Percentiles rank a stretch among this genome's conserved stretches.
Evolutionary conservation across 768 basidiomycete species (phyloP).

Genomic region (Mycena latifolia): DNA sequence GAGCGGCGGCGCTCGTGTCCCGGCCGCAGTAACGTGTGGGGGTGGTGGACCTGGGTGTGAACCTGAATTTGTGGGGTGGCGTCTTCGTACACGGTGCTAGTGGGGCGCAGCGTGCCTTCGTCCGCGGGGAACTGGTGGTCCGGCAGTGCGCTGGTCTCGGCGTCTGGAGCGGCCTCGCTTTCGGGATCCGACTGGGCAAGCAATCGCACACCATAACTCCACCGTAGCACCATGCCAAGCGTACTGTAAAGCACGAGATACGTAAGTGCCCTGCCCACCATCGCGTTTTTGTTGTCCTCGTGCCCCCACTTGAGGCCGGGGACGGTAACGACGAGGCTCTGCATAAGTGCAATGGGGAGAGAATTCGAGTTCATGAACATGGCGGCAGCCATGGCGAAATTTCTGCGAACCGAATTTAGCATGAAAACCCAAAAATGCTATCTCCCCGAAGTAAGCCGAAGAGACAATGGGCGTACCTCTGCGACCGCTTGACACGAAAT

Average conservation of each 20-base stretch:
- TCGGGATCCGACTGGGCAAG: slow-evolving; percentile 77
- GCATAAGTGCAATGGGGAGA: slow-evolving; percentile 94
- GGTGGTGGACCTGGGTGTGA: slow-evolving; percentile 26
- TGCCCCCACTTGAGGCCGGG: slow-evolving; percentile 84
- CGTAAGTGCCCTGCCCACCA: slow-evolving; percentile 91
- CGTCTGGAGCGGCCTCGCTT: slow-evolving; percentile 35
- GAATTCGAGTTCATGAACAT: slow-evolving; percentile 98
- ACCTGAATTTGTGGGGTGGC: slow-evolving; percentile 32
- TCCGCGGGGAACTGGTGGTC: slow-evolving; percentile 34
- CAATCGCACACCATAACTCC: slow-evolving; percentile 93
- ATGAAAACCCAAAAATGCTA: not conserved
- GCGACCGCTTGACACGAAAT: slow-evolving; percentile 78
- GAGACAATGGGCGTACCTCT: slow-evolving; percentile 65
- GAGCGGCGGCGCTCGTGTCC: slow-evolving; percentile 45
- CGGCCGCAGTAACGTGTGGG: slow-evolving; percentile 30
- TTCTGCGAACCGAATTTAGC: slow-evolving; percentile 53
- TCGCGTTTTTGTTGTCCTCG: slow-evolving; percentile 86
- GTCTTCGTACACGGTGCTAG: slow-evolving; percentile 39
- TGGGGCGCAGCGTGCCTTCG: slow-evolving; percentile 54
- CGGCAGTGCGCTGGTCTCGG: slow-evolving; percentile 26
- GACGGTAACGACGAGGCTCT: slow-evolving; percentile 87
- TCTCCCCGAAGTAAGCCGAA: too few species aligned
- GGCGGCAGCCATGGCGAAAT: slow-evolving; percentile 83
- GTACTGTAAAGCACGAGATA: slow-evolving; percentile 95
- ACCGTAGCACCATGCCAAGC: slow-evolving; percentile 94